Conservation (phyloP, 495 filamentous ascomycete genomes). For the Melanomma pulvis-pyrius region DNA sequence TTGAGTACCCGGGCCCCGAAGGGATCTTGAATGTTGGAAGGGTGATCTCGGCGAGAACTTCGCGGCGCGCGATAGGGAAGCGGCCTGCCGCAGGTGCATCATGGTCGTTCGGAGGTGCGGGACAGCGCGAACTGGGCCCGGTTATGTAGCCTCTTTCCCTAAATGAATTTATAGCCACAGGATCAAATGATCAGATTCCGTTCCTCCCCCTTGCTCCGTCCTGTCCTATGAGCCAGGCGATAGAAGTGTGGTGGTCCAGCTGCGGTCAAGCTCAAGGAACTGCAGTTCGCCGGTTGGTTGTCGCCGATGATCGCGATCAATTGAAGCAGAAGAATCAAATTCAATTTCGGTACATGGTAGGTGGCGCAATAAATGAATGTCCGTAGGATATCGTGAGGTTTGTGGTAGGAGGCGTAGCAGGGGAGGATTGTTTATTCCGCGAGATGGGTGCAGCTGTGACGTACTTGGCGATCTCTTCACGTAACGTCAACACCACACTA, state of each 20-base stretch:
- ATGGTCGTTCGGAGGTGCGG: conserved; percentile 4
- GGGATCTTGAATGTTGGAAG: not conserved
- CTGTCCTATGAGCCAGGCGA: not conserved
- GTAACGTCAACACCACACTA: conserved; percentile 13
- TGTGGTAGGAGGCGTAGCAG: not conserved
- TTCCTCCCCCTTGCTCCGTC: not conserved
- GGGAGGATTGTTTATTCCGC: conserved; percentile 22
- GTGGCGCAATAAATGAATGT: not conserved
- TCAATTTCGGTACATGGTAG: not conserved
- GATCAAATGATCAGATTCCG: not conserved
- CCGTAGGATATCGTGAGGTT: not conserved
- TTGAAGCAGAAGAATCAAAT: conserved; percentile 8
- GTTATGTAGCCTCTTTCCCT: not conserved
- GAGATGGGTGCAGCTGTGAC: conserved; percentile 13
- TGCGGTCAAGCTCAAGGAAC: not conserved
- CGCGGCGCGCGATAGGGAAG: conserved; percentile 17
- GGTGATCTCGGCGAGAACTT: conserved; percentile 15
- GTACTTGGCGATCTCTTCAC: conserved; percentile 17
- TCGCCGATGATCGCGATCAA: conserved; percentile 13
- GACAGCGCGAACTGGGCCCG: not conserved
- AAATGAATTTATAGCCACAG: not conserved
- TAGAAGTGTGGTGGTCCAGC: not conserved
- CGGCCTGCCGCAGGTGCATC: conserved; percentile 30
- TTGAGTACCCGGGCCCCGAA: not conserved
- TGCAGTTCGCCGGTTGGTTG: not conserved